Base-by-base conservation (phyloP, 108 stramenopile species). In the Licmophora abbreviata region DNA sequence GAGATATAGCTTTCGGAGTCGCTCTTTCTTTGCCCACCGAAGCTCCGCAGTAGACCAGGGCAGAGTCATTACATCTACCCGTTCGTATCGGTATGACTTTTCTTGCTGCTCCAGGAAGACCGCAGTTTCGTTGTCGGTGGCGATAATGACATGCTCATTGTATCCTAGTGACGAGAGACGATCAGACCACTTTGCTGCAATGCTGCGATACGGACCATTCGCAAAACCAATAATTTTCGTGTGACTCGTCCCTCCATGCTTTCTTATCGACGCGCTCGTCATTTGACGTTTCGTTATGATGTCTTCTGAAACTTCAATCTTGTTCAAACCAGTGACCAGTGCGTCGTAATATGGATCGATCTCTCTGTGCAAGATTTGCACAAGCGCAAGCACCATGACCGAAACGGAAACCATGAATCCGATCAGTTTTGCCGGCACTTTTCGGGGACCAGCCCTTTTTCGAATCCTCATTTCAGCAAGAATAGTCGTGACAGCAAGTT, bases 171-270 rank as follows among this genome's bases (percentile, higher is more conserved):
- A 9, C 10, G 61, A 23, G 63, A 76, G 41, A 27, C 74, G 44
- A 1, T 59, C 32, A 48, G 63, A 76, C 69, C 69, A 76, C 27
- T 41, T 23, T 15, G 59, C 30, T 3, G 69, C 74, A 22, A 71
- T 56, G 21, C 38, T 31, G 12, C 61, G 30, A 42, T 63, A 76
- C 11, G 49, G 31, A 30, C 4, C n/a, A 38, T 63, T 67, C n/a
- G 56, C 59, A 41, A 76, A 76, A 10, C 53, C 74, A 1, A 71
- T 47, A 30, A 76, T 71, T 59, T 63, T 62, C 29, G 54, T 56
- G 4, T 47, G 29, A 9, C 55, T 15, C 43, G 12, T 9, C 34
- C 12, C 34, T 12, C 10, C 10, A 9, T 11, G 34, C 34, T 11
- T 9, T 9, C 12, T 35, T 12, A 11, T 35, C 10, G 9, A 11